A percentile compares a stretch with the other conserved stretches of the same genome.
Evolutionary conservation across 805 yeast genomes (phyloP).

Genomic region (Suhomyces sp.): DNA sequence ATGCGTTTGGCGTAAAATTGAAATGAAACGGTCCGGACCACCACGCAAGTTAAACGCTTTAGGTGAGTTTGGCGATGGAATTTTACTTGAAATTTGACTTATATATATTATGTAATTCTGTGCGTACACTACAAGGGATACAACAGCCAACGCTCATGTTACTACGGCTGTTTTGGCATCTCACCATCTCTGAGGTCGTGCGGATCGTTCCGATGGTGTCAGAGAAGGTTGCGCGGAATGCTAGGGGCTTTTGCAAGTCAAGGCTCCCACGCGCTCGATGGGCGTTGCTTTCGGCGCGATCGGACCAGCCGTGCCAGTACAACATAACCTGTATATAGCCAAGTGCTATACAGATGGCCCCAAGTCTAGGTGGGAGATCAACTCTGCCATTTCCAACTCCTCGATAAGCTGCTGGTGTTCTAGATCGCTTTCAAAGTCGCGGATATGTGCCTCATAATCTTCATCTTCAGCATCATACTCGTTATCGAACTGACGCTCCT

Average conservation of each 20-base stretch:
- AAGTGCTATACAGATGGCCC: not conserved
- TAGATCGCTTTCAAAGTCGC: constrained; percentile 16
- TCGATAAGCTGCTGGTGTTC: constrained; percentile 14
- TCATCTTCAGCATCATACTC: constrained; percentile 6
- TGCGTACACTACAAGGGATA: not conserved
- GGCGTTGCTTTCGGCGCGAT: not conserved
- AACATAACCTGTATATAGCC: not conserved
- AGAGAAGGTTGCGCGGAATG: not conserved
- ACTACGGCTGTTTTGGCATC: not conserved
- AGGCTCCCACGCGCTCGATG: not conserved
- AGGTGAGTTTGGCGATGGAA: not conserved
- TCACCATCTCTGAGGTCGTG: not conserved
- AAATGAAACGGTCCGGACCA: not conserved
- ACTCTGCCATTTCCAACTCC: constrained; percentile 14
- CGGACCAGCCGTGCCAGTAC: not conserved
- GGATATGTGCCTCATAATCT: constrained; percentile 12
- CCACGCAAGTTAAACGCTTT: not conserved
- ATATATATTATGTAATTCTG: not conserved
- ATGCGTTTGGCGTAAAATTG: not conserved
- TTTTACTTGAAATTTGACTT: not conserved
- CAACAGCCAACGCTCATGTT: not conserved
- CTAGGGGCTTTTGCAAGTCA: not conserved
- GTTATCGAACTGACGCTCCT: constrained; percentile 14
- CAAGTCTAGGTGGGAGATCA: constrained; percentile 9
- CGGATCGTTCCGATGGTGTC: not conserved